A percentile compares a stretch with the other conserved stretches of the same genome.
Evolutionary conservation across 2,329 filamentous ascomycete species (phyloP).

Genomic region (Blastomyces emzantsi): DNA sequence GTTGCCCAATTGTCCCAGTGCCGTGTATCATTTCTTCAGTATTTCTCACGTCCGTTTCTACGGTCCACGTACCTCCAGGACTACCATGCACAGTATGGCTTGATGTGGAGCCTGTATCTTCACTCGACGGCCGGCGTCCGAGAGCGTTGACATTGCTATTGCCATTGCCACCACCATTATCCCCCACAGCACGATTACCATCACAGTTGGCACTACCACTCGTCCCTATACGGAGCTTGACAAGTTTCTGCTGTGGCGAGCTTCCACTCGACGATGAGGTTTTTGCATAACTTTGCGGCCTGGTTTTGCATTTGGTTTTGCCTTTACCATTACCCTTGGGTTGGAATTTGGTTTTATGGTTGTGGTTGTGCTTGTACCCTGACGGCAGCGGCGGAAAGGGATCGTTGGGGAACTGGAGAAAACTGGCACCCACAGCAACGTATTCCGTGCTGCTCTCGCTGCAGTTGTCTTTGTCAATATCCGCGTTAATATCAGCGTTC

Average conservation of each 20-base stretch:
- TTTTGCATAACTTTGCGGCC: background rate
- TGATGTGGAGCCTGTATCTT: background rate
- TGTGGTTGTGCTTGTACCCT: background rate
- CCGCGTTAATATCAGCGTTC: background rate
- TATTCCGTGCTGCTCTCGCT: conserved; percentile 4
- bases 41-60: background rate
- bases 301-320: background rate
- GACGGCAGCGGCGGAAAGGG: background rate
- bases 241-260: conserved; percentile 1
- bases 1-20: background rate
- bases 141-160: background rate
- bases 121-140: background rate
- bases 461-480: background rate
- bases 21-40: no score
- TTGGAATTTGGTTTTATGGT: background rate
- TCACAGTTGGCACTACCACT: background rate
- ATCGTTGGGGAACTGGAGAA: conserved; percentile 7
- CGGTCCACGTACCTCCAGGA: background rate
- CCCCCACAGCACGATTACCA: background rate
- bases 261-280: background rate
- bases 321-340: background rate
- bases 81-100: background rate
- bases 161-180: background rate
- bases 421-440: conserved; percentile 9
- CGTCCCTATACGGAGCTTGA: conserved; percentile 1